Base-by-base conservation (phyloP, 805 yeast species). In the Lipomyces lipofer region DNA sequence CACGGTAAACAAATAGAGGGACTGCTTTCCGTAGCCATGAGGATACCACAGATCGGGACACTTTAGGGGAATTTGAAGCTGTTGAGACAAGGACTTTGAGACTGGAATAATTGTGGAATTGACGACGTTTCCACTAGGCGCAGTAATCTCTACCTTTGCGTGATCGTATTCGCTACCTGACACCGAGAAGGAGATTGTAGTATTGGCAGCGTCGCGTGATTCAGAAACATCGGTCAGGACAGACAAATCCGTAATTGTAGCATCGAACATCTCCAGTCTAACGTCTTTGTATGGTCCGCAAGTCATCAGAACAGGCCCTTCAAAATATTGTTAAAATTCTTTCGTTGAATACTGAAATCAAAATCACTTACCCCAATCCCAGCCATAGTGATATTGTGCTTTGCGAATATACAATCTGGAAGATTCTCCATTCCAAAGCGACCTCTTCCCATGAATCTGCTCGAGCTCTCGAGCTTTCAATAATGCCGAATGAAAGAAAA, bases 381-480 rank as follows among this genome's bases (percentile, higher is more conserved):
- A 79, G 1, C 83, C 83, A 60, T 70, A 79, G 56, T 78, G 80
- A 60, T 78, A 78, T 63, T 77, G 82, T 1, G 82, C 79, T 61
- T 78, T 78, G 58, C 83, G 68, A 15, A 75, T 72, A 49, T 76
- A 73, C 50, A 74, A 64, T 35, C 83, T 67, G 44, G 72, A 64
- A 8, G 73, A 54, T 15, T 78, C 80, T 3, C 80, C 81, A 54
- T 76, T 75, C 63, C 67, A 76, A 15, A 71, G 69, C 7, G 39
- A 47, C 15, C 66, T 56, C 50, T 63, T 63, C 9, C 72, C 73
- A 46, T 68, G 64, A 29, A 66, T 54, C 51, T 64, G 51, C 47
- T 73, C 76, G 40, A 74, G 59, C n/a, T 52, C 63, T 29, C 76
- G 63, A 5, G 73, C 75, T 24, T 63, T 64, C 8, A 59, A 47